Evolutionary conservation across 2,329 filamentous ascomycete species (phyloP).

Genomic region (Beauveria pseudobassiana): DNA sequence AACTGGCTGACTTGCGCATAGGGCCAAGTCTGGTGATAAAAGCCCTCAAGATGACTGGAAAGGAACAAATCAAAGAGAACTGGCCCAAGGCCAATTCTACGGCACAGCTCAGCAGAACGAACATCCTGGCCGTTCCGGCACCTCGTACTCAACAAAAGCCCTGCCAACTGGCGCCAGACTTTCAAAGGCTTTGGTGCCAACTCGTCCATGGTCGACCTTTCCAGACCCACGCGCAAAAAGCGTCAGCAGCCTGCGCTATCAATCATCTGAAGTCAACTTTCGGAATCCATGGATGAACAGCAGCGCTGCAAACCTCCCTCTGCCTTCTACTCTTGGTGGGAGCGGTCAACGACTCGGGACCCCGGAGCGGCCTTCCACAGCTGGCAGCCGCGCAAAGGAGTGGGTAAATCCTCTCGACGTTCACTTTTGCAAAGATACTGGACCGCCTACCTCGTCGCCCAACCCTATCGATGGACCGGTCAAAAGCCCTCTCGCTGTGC

Average conservation of each 20-base stretch:
- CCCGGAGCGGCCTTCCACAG: constrained; percentile 27
- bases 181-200: constrained; percentile 30
- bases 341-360: constrained; percentile 24
- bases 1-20: not conserved
- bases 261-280: constrained; percentile 33
- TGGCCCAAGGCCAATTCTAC: constrained; percentile 29
- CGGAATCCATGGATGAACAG: constrained; percentile 28
- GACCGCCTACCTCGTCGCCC: constrained; percentile 16
- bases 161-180: constrained; percentile 25
- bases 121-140: constrained; percentile 31
- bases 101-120: constrained; percentile 29
- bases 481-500: constrained; percentile 33
- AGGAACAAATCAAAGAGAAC: not conserved
- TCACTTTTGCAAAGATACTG: constrained; percentile 30
- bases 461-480: constrained; percentile 19
- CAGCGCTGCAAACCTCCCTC: constrained; percentile 28
- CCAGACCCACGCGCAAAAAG: constrained; percentile 22
- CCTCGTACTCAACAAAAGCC: constrained; percentile 28
- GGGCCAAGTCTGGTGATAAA: constrained; percentile 26
- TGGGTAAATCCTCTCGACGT: constrained; percentile 43
- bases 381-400: constrained; percentile 27
- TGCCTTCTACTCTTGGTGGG: constrained; percentile 25
- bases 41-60: constrained; percentile 13
- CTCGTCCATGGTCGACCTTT: constrained; percentile 39
- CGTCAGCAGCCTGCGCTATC: constrained; percentile 22